These are phyloP conservation scores for Pyrus hybrid DNA, from an alignment of 331 rosid species.

Conservation along the genomic window DNA sequence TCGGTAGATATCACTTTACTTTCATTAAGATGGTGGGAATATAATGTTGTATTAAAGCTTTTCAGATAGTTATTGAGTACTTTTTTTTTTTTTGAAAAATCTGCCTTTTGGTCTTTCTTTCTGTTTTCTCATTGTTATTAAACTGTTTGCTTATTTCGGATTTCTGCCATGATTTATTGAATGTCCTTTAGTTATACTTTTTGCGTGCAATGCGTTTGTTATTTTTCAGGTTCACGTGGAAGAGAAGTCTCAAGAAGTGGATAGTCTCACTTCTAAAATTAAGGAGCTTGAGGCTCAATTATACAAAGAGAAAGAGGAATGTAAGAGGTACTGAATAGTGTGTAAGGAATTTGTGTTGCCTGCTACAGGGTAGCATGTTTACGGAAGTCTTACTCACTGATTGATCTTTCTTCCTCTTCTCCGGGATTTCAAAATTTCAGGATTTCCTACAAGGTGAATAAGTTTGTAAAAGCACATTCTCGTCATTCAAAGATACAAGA, in stretches of 20 bases:
- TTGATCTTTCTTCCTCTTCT: slow-evolving; percentile 4
- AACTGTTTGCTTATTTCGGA: not conserved
- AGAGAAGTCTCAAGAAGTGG: slow-evolving; percentile 78
- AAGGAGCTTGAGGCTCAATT: slow-evolving; percentile 86
- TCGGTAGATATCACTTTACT: not conserved
- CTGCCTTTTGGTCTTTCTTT: not conserved
- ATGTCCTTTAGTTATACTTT: not conserved
- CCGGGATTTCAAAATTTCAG: slow-evolving; percentile 35
- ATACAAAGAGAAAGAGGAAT: slow-evolving; percentile 60
- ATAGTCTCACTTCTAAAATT: slow-evolving; percentile 74
- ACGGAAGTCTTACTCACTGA: not conserved
- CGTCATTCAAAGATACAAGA: slow-evolving; percentile 61
- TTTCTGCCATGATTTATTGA: not conserved
- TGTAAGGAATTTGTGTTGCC: slow-evolving; percentile 4
- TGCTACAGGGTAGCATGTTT: not conserved
- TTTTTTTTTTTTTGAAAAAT: not conserved
- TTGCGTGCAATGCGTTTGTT: slow-evolving; percentile 13
- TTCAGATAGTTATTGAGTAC: not conserved
- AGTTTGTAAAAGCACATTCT: slow-evolving; percentile 61
- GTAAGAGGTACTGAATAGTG: slow-evolving; percentile 44
- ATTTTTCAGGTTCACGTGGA: slow-evolving; percentile 50
- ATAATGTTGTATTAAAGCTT: not conserved
- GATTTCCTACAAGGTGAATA: slow-evolving; percentile 64
- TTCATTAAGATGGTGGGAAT: not conserved
- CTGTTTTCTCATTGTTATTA: not conserved